These are phyloP conservation scores for Flammula alnicola DNA, from an alignment of 1,284 basidiomycete genomes.

Conservation along the genomic window DNA sequence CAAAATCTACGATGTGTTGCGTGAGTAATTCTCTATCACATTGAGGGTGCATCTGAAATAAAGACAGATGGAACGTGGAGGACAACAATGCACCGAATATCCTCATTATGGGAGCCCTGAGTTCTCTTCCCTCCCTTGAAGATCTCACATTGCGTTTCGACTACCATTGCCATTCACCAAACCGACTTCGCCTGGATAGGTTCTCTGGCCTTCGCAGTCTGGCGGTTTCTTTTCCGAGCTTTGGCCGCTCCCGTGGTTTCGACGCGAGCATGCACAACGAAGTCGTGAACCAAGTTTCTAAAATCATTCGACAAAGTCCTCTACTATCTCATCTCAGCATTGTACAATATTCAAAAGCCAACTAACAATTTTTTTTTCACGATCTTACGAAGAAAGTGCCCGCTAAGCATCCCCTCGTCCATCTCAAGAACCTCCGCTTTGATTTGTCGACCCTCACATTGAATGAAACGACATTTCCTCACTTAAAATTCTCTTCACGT, in stretches of 20 bases:
- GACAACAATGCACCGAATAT: not conserved
- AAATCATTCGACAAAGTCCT: not conserved
- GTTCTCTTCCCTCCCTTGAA: constrained; percentile 1
- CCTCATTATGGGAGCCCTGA: not conserved
- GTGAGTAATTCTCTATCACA: too few species aligned
- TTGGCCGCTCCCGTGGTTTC: too few species aligned
- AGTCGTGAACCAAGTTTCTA: not conserved
- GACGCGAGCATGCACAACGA: too few species aligned
- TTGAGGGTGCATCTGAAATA: too few species aligned
- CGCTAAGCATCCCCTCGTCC: not conserved
- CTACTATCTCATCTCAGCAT: not conserved
- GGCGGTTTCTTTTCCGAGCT: not conserved
- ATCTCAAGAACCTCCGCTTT: not conserved
- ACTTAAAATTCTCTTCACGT: not conserved
- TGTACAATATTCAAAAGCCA: not conserved
- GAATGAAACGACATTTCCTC: not conserved
- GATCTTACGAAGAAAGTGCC: constrained; percentile 1
- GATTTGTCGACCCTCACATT: not conserved
- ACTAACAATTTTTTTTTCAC: not conserved
- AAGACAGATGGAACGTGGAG: not conserved
- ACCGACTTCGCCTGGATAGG: not conserved
- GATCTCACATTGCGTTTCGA: not conserved
- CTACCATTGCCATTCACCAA: not conserved
- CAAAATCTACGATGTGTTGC: too few species aligned
- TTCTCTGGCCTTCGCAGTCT: not conserved